These are phyloP conservation scores for Fraxinus xanthoxyloides DNA, from an alignment of 305 asterid genomes.

Conservation along the genomic window DNA sequence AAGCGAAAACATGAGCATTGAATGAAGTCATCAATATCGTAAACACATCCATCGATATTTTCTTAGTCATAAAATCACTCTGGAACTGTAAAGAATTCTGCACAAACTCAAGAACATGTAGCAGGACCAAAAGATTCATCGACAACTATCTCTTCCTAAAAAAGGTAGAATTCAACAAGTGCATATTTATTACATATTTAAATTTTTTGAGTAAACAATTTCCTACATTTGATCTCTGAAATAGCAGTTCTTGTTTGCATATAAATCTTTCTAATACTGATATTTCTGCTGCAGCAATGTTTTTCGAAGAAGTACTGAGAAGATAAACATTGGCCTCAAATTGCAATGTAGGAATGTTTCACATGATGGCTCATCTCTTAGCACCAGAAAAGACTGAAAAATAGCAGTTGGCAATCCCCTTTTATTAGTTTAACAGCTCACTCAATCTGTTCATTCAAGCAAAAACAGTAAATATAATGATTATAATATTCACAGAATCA, in stretches of 20 bases:
- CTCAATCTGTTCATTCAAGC: slow-evolving; percentile 1
- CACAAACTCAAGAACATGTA: not conserved
- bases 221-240: not conserved
- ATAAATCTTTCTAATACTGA: not conserved
- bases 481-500: not conserved
- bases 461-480: not conserved
- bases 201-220: not conserved
- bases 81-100: not conserved
- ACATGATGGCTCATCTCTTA: not conserved
- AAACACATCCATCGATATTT: not conserved
- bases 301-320: slow-evolving; percentile 11
- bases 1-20: not conserved
- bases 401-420: not conserved
- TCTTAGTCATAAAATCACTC: not conserved
- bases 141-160: not conserved
- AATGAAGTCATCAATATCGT: not conserved
- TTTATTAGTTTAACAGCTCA: not conserved
- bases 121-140: not conserved
- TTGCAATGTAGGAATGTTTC: not conserved
- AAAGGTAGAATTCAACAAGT: not conserved
- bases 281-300: not conserved
- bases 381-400: not conserved
- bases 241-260: not conserved
- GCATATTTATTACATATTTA: not conserved
- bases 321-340: slow-evolving; percentile 6